Base-by-base conservation (phyloP, 257 asterid species). In the Cruciata laevipes region DNA sequence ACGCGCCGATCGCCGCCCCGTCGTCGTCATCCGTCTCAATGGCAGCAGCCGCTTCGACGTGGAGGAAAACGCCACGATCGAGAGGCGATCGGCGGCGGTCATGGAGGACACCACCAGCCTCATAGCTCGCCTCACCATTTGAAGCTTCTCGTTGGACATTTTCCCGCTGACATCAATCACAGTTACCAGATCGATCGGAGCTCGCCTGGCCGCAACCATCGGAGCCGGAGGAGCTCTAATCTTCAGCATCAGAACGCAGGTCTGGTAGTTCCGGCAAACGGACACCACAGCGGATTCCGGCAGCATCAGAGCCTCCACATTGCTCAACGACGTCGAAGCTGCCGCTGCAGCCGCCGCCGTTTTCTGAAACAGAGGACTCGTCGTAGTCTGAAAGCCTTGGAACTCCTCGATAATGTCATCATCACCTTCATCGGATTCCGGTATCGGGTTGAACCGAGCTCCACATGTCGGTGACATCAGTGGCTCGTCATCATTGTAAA, bases 401-500 rank as follows among this genome's bases (percentile, higher is more conserved):
- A 88, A 90, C n/a, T 94, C 99, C 5, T 65, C 76, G 7, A 24
- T 42, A 4, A 37, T 60, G 6, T 88, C 96, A 61, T 86, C 96
- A 7, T 85, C 88, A 3, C 82, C 79, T 67, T 90, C 98, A 38
- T 89, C 97, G 7, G 96, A 88, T 67, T 94, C 99, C 1, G 85
- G 95, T 10, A 94, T 94, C 8, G 99, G 87, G 65, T 84, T 87
- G 77, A 94, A 94, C 21, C 93, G 78, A 18, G 85, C 83, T 18
- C 87, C 91, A 4, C 87, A 79, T 0, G 85, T 82, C 0, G 96
- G 93, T 6, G 98, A 90, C 23, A 86, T 80, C 21, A 94, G 74
- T 0, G 99, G 96, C 77, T 94, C 99, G 18, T 94, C 99, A 49
- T 94, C 99, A 56, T 94, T 86, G 55, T 94, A 94, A 18, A 90